Conservation (phyloP, 805 yeast species). For the Lachancea lanzarotensis region DNA sequence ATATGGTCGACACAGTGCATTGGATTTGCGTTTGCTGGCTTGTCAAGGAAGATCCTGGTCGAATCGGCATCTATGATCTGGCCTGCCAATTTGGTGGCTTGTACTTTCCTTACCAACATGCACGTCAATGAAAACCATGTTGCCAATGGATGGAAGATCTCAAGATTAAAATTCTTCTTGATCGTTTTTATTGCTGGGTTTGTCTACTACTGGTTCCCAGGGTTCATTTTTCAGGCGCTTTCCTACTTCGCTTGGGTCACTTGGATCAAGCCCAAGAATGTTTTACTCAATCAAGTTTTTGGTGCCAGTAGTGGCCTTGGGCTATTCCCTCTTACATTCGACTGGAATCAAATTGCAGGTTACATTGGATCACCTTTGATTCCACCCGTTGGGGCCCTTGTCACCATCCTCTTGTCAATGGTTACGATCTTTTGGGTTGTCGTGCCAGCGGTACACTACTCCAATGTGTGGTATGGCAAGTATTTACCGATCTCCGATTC, state of each 20-base stretch:
- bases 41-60: slow-evolving; percentile 51
- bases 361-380: slow-evolving; percentile 57
- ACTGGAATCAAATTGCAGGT: slow-evolving; percentile 48
- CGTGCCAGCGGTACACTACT: slow-evolving; percentile 46
- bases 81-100: slow-evolving; percentile 62
- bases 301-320: slow-evolving; percentile 61
- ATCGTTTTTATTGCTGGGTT: slow-evolving; percentile 37
- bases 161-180: slow-evolving; percentile 45
- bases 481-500: slow-evolving; percentile 53
- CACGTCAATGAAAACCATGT: slow-evolving; percentile 17
- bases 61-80: slow-evolving; percentile 62
- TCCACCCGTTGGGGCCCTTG: slow-evolving; percentile 48
- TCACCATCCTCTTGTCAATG: slow-evolving; percentile 41
- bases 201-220: slow-evolving; percentile 56
- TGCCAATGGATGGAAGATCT: slow-evolving; percentile 32
- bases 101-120: slow-evolving; percentile 16
- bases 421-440: slow-evolving; percentile 48
- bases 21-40: slow-evolving; percentile 64
- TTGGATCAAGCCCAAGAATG: slow-evolving; percentile 44
- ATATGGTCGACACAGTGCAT: slow-evolving; percentile 53
- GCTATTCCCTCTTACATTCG: slow-evolving; percentile 58
- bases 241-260: slow-evolving; percentile 50
- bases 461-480: slow-evolving; percentile 53
- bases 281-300: slow-evolving; percentile 56
- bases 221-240: slow-evolving; percentile 50